Conservation (phyloP, 2,329 filamentous ascomycete species). For the Aspergillus latus region DNA sequence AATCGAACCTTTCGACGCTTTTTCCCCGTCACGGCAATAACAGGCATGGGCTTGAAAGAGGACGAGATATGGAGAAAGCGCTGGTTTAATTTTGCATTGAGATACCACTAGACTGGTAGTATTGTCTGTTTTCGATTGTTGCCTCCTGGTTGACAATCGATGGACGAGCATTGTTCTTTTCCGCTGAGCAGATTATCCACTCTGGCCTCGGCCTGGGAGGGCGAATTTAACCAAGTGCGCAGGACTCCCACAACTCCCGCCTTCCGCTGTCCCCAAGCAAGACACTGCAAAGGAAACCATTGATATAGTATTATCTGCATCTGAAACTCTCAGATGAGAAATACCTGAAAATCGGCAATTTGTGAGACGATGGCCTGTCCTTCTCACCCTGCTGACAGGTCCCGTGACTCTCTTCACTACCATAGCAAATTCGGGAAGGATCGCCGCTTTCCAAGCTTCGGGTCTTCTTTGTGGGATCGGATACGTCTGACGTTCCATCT, state of each 20-base stretch:
- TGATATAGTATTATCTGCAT: neutral
- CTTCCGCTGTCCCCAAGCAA: too few species aligned
- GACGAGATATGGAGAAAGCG: neutral
- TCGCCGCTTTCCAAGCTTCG: neutral
- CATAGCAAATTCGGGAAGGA: neutral
- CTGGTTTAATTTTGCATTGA: constrained; percentile 1
- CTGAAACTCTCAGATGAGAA: too few species aligned
- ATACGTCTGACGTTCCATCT: neutral
- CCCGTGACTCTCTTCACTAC: constrained; percentile 6
- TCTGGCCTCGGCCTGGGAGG: constrained; percentile 13
- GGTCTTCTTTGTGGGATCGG: neutral
- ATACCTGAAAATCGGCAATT: neutral
- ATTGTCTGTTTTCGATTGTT: constrained; percentile 14
- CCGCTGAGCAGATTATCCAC: constrained; percentile 2
- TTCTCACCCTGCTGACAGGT: constrained; percentile 2
- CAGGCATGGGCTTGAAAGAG: constrained; percentile 30
- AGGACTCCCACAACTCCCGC: constrained; percentile 8
- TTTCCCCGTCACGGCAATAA: constrained; percentile 34
- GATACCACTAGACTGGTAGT: neutral
- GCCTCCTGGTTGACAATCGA: constrained; percentile 5
- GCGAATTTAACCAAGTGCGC: constrained; percentile 18
- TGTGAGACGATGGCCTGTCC: neutral
- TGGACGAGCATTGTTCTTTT: constrained; percentile 20
- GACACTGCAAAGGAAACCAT: neutral
- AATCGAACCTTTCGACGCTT: constrained; percentile 43